A percentile compares a stretch with the other conserved stretches of the same genome.
Evolutionary conservation across 345 rosid genomes (phyloP).

Genomic region (Aquilaria malaccensis): DNA sequence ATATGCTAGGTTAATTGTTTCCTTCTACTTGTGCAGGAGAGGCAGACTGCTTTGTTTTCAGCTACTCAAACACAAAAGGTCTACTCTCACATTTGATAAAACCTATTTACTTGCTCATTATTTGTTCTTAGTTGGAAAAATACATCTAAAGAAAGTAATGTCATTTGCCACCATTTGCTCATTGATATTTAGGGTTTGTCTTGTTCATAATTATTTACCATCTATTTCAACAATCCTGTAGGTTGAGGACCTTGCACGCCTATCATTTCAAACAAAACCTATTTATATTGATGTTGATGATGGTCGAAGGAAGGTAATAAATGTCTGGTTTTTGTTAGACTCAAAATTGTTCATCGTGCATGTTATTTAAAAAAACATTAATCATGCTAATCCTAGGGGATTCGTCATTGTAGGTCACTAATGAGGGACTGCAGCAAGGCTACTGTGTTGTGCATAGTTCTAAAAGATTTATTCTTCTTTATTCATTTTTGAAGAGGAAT

Average conservation of each 20-base stretch:
- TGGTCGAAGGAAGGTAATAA: slow-evolving; percentile 77
- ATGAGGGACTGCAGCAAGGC: slow-evolving; percentile 95
- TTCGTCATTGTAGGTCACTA: slow-evolving; percentile 62
- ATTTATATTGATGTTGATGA: slow-evolving; percentile 90
- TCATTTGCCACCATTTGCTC: background rate
- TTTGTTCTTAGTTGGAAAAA: background rate
- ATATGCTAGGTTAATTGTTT: background rate
- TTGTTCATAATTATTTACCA: background rate
- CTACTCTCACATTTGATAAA: background rate
- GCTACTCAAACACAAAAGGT: slow-evolving; percentile 98
- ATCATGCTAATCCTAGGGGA: no score
- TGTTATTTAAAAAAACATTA: no score
- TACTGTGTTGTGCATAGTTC: slow-evolving; percentile 83
- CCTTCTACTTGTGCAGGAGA: slow-evolving; percentile 53
- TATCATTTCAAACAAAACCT: slow-evolving; percentile 81
- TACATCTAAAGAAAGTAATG: background rate
- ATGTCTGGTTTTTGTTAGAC: background rate
- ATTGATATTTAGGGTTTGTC: slow-evolving; percentile 3
- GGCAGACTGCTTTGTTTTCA: slow-evolving; percentile 96
- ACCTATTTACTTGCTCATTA: background rate
- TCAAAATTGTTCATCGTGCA: no score
- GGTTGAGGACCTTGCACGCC: slow-evolving; percentile 97
- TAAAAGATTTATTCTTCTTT: slow-evolving; percentile 76
- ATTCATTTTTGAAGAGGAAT: slow-evolving; percentile 89
- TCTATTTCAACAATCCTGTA: slow-evolving; percentile 14